phyloP scores from a whole-genome alignment of 345 rosid genomes.

The Salix koriyanagi region DNA sequence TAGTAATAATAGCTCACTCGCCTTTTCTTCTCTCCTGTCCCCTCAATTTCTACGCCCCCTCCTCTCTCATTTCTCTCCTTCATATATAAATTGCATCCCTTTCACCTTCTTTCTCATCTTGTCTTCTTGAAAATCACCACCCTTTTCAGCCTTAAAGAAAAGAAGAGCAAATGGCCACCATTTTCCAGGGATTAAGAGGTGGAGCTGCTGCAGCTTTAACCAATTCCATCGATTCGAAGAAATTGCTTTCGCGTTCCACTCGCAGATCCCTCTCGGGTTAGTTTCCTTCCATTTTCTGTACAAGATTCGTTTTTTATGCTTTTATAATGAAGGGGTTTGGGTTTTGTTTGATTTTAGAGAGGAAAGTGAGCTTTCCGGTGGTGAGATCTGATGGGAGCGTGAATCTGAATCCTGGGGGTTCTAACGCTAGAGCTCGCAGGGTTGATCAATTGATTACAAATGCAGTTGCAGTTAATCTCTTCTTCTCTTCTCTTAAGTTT shows the following conservation, averaged over 20 bases:
- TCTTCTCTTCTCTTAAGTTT: not conserved
- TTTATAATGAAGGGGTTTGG: not conserved
- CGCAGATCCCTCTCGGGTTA: conserved; percentile 55
- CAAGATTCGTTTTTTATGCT: not conserved
- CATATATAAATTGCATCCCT: conserved; percentile 15
- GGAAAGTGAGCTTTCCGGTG: conserved; percentile 39
- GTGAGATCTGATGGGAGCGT: conserved; percentile 58
- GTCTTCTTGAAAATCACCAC: not conserved
- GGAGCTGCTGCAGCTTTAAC: conserved; percentile 51
- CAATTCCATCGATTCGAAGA: conserved; percentile 48
- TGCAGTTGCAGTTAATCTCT: conserved; percentile 65
- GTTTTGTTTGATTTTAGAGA: conserved; percentile 28
- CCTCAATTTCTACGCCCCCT: conserved; percentile 57
- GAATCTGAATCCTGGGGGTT: conserved; percentile 27
- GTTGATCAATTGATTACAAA: conserved; percentile 49
- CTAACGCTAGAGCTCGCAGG: conserved; percentile 33
- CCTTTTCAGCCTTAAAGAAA: not conserved
- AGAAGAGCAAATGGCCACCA: conserved; percentile 45
- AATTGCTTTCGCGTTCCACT: conserved; percentile 28
- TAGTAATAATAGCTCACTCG: not conserved
- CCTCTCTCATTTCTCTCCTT: not conserved
- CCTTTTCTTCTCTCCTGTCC: not conserved
- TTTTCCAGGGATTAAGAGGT: conserved; percentile 58
- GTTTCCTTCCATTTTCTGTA: not conserved
- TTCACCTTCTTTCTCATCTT: not conserved